phyloP scores from a whole-genome alignment of 2,329 filamentous ascomycete genomes.

The Aspergillus versicolor region DNA sequence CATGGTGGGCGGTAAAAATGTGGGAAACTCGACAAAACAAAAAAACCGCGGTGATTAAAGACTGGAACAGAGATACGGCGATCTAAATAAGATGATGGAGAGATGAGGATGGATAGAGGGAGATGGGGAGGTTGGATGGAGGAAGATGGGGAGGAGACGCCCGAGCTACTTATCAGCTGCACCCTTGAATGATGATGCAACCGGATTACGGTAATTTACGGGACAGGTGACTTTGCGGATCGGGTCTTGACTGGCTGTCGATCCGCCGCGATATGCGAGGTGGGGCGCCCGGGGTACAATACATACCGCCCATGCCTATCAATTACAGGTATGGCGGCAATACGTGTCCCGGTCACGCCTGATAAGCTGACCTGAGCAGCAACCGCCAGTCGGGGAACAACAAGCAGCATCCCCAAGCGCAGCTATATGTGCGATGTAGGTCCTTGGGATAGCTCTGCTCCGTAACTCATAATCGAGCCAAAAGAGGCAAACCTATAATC shows the following conservation, averaged over 20 bases:
- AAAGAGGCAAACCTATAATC: background rate
- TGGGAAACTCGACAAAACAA: constrained; percentile 15
- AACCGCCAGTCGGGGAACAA: background rate
- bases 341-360: constrained; percentile 3
- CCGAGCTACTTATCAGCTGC: constrained; percentile 14
- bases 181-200: constrained; percentile 34
- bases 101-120: constrained; percentile 27
- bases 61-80: constrained; percentile 22
- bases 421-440: background rate
- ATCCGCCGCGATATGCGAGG: constrained; percentile 23
- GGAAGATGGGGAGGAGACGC: constrained; percentile 27
- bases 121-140: constrained; percentile 24
- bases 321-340: constrained; percentile 10
- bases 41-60: constrained; percentile 24
- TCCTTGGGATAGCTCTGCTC: background rate
- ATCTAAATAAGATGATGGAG: constrained; percentile 23
- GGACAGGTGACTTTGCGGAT: constrained; percentile 22
- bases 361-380: constrained; percentile 5
- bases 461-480: background rate
- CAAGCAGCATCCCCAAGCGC: background rate
- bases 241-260: constrained; percentile 22
- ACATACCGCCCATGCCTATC: constrained; percentile 11
- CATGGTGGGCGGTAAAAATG: constrained; percentile 58
- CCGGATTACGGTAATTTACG: constrained; percentile 28
- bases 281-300: constrained; percentile 21